Evolutionary conservation across 2,329 filamentous ascomycete genomes (phyloP).

Genomic region (Clathrospora elynae): DNA sequence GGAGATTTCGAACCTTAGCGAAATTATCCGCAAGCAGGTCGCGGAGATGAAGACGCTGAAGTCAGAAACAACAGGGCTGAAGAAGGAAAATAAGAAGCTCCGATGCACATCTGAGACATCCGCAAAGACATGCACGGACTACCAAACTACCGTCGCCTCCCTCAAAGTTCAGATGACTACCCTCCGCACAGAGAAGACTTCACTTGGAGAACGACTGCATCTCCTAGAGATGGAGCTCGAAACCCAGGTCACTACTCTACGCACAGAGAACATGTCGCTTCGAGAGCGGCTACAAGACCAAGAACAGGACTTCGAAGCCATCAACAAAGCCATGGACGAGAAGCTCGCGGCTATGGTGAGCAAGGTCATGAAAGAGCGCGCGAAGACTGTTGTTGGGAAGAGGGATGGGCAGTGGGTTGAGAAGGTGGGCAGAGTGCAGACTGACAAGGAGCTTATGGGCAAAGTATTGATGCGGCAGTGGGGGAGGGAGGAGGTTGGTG

Average conservation of each 20-base stretch:
- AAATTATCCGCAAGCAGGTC: slow-evolving; percentile 35
- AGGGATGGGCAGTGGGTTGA: slow-evolving; percentile 45
- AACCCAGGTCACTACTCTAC: slow-evolving; percentile 16
- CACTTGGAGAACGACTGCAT: slow-evolving; percentile 23
- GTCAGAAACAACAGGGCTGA: slow-evolving; percentile 21
- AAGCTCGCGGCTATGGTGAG: slow-evolving; percentile 35
- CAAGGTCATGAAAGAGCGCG: slow-evolving; percentile 40
- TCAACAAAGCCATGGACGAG: slow-evolving; percentile 44
- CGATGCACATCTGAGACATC: slow-evolving; percentile 5
- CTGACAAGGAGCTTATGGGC: slow-evolving; percentile 39
- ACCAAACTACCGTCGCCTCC: slow-evolving; percentile 9
- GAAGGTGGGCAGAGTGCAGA: slow-evolving; percentile 25
- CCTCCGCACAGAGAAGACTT: slow-evolving; percentile 23
- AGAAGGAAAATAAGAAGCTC: slow-evolving; percentile 25
- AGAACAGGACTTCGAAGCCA: slow-evolving; percentile 33
- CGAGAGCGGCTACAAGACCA: slow-evolving; percentile 26
- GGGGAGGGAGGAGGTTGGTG: slow-evolving; percentile 43
- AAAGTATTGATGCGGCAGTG: slow-evolving; percentile 45
- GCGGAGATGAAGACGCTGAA: slow-evolving; percentile 33
- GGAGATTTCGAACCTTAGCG: slow-evolving; percentile 36
- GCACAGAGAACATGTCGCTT: slow-evolving; percentile 27
- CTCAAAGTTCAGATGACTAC: slow-evolving; percentile 15
- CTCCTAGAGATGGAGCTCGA: slow-evolving; percentile 24
- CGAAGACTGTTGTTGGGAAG: slow-evolving; percentile 36
- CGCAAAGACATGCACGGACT: too few species aligned